Conservation (phyloP, 75 land plant species). For the Cryptomeria japonica region DNA sequence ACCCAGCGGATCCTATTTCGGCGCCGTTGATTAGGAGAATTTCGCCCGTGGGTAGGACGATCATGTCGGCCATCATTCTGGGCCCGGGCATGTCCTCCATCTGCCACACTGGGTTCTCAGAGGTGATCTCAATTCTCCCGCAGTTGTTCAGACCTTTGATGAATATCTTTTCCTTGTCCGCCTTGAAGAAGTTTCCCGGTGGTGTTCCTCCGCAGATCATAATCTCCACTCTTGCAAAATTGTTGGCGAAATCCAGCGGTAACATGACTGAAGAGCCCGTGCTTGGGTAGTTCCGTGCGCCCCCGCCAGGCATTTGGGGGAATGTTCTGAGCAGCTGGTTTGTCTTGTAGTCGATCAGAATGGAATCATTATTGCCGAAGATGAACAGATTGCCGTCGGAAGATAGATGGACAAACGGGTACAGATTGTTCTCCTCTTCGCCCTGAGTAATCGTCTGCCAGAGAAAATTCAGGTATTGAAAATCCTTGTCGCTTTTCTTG, state of each 20-base stretch:
- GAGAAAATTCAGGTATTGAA: neutral
- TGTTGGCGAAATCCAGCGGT: slow-evolving; percentile 18
- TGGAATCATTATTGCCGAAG: slow-evolving; percentile 57
- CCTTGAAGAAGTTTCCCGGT: slow-evolving; percentile 10
- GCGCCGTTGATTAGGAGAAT: slow-evolving; percentile 82
- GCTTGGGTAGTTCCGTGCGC: slow-evolving; percentile 39
- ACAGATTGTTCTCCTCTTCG: slow-evolving; percentile 29
- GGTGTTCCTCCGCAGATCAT: slow-evolving; percentile 49
- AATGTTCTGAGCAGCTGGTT: slow-evolving; percentile 25
- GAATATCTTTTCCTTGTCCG: neutral
- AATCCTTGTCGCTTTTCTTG: neutral
- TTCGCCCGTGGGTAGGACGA: slow-evolving; percentile 58
- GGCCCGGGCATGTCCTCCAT: slow-evolving; percentile 69
- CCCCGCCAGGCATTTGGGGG: slow-evolving; percentile 39
- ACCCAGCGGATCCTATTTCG: slow-evolving; percentile 56
- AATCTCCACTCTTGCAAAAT: slow-evolving; percentile 38
- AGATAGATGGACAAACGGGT: slow-evolving; percentile 41
- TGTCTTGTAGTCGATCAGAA: slow-evolving; percentile 45
- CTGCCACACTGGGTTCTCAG: slow-evolving; percentile 49
- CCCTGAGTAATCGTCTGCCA: neutral
- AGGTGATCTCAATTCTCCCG: slow-evolving; percentile 54
- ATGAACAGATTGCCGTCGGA: slow-evolving; percentile 48
- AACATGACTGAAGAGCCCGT: slow-evolving; percentile 55
- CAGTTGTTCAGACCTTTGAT: slow-evolving; percentile 40
- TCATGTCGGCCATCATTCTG: slow-evolving; percentile 80